These are phyloP conservation scores for Xerocomus amazonicus DNA, from an alignment of 1,284 basidiomycete species.

Conservation along the genomic window DNA sequence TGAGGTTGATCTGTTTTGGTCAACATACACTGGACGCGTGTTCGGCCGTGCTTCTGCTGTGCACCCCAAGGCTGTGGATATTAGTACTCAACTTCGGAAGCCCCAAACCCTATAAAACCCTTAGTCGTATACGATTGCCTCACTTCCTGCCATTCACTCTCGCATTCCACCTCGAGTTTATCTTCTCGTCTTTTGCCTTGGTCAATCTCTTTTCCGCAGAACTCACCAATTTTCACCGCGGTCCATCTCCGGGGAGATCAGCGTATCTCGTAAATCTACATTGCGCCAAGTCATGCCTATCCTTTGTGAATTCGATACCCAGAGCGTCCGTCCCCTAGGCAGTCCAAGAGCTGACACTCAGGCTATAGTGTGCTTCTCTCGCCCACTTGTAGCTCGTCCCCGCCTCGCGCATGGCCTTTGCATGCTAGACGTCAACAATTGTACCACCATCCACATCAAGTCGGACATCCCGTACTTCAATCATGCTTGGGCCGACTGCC, in stretches of 20 bases:
- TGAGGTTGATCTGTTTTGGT: no score
- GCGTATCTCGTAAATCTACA: background rate
- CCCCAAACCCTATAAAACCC: background rate
- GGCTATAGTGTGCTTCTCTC: slow-evolving; percentile 11
- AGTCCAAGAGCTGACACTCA: slow-evolving; percentile 9
- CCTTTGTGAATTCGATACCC: slow-evolving; percentile 16
- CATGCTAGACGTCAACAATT: slow-evolving; percentile 7
- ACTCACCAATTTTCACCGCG: background rate
- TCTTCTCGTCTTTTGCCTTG: background rate
- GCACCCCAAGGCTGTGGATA: background rate
- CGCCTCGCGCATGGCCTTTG: slow-evolving; percentile 19
- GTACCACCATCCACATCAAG: slow-evolving; percentile 9
- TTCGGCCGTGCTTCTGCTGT: background rate
- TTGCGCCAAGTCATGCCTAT: slow-evolving; percentile 9
- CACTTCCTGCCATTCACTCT: no score
- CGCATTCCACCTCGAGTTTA: no score
- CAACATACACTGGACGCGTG: no score
- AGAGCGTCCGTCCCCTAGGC: background rate
- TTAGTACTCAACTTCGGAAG: background rate
- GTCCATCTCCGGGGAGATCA: background rate
- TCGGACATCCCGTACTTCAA: slow-evolving; percentile 8
- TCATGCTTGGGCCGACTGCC: slow-evolving; percentile 13
- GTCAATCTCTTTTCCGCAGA: background rate
- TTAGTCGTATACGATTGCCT: background rate
- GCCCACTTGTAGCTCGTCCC: slow-evolving; percentile 13